Evolutionary conservation across 2,329 filamentous ascomycete genomes (phyloP), one percentile per base, ranked within the genome.

Genomic region (Fusarium tanahbumbuense): DNA sequence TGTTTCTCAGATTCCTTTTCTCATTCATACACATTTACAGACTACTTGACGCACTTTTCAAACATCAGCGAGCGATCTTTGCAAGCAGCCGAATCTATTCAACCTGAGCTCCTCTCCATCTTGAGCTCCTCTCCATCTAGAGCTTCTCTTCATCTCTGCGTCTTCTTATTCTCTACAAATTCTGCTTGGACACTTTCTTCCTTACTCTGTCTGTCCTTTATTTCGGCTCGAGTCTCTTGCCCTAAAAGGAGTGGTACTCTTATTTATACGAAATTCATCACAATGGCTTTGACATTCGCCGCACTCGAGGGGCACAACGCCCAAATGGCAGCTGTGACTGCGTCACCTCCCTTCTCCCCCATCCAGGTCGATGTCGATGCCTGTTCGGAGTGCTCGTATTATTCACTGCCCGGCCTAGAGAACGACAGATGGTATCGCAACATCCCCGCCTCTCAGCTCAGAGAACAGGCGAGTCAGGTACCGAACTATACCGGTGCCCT

Each of bases 331-430:
- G n/a, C 16, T 10, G 15, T 52, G 15, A 12, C 42, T 5, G 22
- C 42, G 16, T 13, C 41, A 11, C 27, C 47, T 13, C 30, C 46
- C 12, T 3, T 9, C 6, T 13, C 30, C 3, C 11, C 8, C 6
- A 37, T 4, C 18, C 7, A 27, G 9, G 15, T 12, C 4, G 55
- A 18, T 8, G 60, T 55, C 40, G 66, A 68, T 8, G 42, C 34
- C 11, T 44, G 30, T 3, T 68, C 66, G 1, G 44, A 68, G 15
- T 68, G 48, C 32, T 68, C 65, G 6, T 45, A 68, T 20, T 68
- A 60, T n/a, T 68, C 66, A 3, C 55, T 68, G 0, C 15, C 50
- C 1, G 64, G 53, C 2, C 20, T 68, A 0, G 9, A 28, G 5
- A 13, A 54, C 8, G 64, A 68, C 13, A 54, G 48, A 12, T 56